phyloP scores from a whole-genome alignment of 805 yeast species.

The Pichia paraexigua region DNA sequence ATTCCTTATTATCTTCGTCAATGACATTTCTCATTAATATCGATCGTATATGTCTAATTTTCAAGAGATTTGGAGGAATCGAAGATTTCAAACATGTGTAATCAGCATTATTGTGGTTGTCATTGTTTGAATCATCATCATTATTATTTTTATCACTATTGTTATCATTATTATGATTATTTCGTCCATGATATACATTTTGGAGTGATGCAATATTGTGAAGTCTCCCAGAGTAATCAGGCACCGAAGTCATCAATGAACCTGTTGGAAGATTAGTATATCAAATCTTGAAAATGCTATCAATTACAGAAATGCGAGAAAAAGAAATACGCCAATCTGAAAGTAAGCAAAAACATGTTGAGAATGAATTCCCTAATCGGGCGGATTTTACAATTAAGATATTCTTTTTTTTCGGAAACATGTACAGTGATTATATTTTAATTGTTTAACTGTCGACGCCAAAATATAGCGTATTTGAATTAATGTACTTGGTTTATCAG shows the following conservation, averaged over 20 bases:
- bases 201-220: not conserved
- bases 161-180: not conserved
- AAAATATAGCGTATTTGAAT: too few species aligned
- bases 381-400: not conserved
- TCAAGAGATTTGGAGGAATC: conserved; percentile 14
- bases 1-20: not conserved
- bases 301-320: not conserved
- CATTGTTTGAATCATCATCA: not conserved
- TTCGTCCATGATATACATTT: not conserved
- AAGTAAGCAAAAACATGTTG: not conserved
- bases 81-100: conserved; percentile 1
- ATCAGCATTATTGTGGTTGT: not conserved
- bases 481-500: too few species aligned
- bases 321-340: not conserved
- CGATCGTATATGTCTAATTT: conserved; percentile 21
- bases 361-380: not conserved
- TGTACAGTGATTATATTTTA: too few species aligned
- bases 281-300: not conserved
- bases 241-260: conserved; percentile 10
- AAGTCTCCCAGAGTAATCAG: not conserved
- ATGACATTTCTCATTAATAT: not conserved
- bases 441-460: too few species aligned
- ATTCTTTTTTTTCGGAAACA: too few species aligned
- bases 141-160: not conserved
- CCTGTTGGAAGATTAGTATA: too few species aligned